Evolutionary conservation across 441 rosid genomes (phyloP).

Genomic region (Gossypium davidsonii): DNA sequence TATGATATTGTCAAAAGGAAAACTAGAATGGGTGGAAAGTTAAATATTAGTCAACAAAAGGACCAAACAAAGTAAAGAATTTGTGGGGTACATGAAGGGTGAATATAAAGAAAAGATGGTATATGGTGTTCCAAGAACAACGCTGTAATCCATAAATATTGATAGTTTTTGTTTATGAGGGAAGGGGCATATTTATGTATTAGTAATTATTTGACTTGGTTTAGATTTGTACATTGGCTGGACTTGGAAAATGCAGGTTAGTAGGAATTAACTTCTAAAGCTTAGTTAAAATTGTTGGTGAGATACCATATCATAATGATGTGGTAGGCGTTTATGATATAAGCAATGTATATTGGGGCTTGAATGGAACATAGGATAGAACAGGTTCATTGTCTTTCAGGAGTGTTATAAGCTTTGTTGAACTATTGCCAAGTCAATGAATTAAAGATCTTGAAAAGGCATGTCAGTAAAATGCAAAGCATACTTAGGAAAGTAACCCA

Average conservation of each 20-base stretch:
- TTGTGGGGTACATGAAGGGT: neutral
- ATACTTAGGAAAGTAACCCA: neutral
- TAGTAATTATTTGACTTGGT: neutral
- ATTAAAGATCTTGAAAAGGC: neutral
- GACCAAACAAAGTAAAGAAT: neutral
- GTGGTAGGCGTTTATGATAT: neutral
- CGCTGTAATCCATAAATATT: neutral
- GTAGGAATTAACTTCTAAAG: neutral
- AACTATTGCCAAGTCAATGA: neutral
- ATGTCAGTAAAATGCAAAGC: neutral
- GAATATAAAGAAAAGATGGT: neutral
- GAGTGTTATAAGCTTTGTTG: neutral
- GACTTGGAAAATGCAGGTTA: neutral
- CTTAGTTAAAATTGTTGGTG: neutral
- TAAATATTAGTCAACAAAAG: neutral
- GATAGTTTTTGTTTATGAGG: neutral
- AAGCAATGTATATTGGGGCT: neutral
- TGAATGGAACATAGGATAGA: neutral
- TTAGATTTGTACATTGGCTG: no score
- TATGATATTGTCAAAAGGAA: neutral
- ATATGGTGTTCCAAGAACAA: neutral
- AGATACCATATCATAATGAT: neutral
- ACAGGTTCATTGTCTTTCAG: neutral
- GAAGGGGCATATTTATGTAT: neutral
- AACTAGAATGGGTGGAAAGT: neutral